These are phyloP conservation scores for Gossypium anomalum DNA, from an alignment of 345 rosid genomes.

Conservation along the genomic window DNA sequence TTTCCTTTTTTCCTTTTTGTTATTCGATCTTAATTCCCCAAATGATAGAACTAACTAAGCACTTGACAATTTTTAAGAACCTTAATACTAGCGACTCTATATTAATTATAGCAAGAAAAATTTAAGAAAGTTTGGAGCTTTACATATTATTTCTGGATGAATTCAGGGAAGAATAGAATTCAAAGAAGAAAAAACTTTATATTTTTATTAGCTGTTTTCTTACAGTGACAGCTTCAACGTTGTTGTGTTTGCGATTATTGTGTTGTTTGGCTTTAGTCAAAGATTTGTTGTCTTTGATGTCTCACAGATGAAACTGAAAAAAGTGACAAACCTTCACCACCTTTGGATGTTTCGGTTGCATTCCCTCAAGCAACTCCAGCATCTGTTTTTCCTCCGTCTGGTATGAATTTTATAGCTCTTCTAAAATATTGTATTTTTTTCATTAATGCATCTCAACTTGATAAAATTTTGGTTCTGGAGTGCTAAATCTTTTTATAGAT, in stretches of 20 bases:
- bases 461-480: neutral
- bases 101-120: too few species aligned
- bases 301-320: constrained; percentile 30
- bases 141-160: neutral
- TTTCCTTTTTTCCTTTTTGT: neutral
- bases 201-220: neutral
- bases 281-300: neutral
- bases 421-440: neutral
- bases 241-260: neutral
- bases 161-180: neutral
- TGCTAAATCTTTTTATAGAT: neutral
- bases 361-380: constrained; percentile 99
- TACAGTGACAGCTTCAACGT: neutral
- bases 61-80: too few species aligned
- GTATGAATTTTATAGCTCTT: constrained; percentile 35
- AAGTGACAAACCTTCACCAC: constrained; percentile 42
- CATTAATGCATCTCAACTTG: neutral
- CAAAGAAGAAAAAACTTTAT: neutral
- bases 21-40: neutral
- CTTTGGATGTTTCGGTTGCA: constrained; percentile 72
- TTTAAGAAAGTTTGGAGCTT: neutral
- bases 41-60: too few species aligned
- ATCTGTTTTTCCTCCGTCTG: constrained; percentile 70
- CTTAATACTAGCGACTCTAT: too few species aligned
- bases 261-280: neutral